Base-by-base conservation (phyloP, 1,284 basidiomycete genomes). In the Anthracocystis panici-leucophaei region DNA sequence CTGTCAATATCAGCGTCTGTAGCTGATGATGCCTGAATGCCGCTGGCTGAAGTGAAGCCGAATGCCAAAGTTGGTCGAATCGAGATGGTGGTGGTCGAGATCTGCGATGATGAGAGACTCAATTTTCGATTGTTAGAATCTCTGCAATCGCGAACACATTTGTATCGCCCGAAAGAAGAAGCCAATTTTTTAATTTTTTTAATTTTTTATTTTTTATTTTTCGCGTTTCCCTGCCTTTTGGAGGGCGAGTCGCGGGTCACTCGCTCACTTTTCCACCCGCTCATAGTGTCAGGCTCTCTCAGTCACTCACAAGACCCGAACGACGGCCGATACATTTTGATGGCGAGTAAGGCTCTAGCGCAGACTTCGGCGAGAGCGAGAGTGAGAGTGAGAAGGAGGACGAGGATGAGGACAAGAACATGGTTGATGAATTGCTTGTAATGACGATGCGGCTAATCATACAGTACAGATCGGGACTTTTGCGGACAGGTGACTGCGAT, bases 21-120 rank as follows among this genome's bases (percentile, higher is more conserved):
- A 18, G 27, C 27, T 31, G n/a, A 31, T 7, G 29, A 49, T 49
- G 48, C 48, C 27, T 27, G n/a, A 20, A 11, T 31, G n/a, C 48
- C 29, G 62, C 41, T 54, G 48, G 33, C 57, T 60, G 53, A 18
- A 66, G 49, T 41, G 53, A 41, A 46, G 48, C 53, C 46, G 53
- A 56, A 41, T 57, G 53, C 27, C 48, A 41, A 52, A 38, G 44
- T 56, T 27, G 53, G 29, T 20, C 16, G 48, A 31, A 56, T 56
- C 48, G 57, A 59, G 57, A 60, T 60, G 64, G 38, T 66, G 66
- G 66, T 64, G 40, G 66, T 45, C 12, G 56, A 46, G 56, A 63
- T 48, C 46, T 52, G 65, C 53, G 53, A 60, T 38, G 50, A 51
- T n/a, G 27, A 44, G 8, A 18, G 23, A 41, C 14, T 53, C 23